Evolutionary conservation across 2,329 filamentous ascomycete genomes (phyloP).

Genomic region (Onygenales sp.): DNA sequence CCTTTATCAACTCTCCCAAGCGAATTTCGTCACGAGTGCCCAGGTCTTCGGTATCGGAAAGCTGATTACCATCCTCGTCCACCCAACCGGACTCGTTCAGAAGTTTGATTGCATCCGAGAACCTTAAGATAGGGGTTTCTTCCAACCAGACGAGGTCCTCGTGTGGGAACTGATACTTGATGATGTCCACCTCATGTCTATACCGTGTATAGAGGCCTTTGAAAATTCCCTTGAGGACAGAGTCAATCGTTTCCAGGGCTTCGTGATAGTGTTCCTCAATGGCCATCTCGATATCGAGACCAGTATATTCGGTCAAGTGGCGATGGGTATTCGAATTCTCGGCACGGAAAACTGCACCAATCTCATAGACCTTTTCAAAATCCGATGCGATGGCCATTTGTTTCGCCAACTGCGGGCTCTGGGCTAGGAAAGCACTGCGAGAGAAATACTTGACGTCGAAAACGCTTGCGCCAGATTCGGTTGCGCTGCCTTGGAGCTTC

Average conservation of each 20-base stretch:
- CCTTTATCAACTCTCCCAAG: slow-evolving; percentile 72
- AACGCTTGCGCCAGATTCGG: slow-evolving; percentile 82
- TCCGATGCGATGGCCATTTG: slow-evolving; percentile 88
- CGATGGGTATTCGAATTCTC: slow-evolving; percentile 95
- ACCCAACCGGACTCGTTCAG: slow-evolving; percentile 68
- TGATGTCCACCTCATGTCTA: slow-evolving; percentile 62
- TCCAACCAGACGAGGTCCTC: slow-evolving; percentile 81
- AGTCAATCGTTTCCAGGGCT: slow-evolving; percentile 68
- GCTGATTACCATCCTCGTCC: slow-evolving; percentile 64
- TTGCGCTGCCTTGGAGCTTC: slow-evolving; percentile 81
- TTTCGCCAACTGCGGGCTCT: slow-evolving; percentile 86
- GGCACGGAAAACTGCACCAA: slow-evolving; percentile 82
- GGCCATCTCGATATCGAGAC: slow-evolving; percentile 85
- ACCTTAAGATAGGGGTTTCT: slow-evolving; percentile 71
- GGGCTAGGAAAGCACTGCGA: slow-evolving; percentile 75
- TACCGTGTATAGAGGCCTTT: slow-evolving; percentile 59
- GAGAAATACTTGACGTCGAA: slow-evolving; percentile 91
- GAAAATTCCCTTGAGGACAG: slow-evolving; percentile 71
- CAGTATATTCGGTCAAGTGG: slow-evolving; percentile 90
- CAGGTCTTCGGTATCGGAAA: slow-evolving; percentile 68
- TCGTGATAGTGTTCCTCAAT: slow-evolving; percentile 87
- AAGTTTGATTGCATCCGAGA: slow-evolving; percentile 69
- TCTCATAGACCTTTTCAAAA: slow-evolving; percentile 81
- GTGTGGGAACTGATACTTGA: slow-evolving; percentile 78
- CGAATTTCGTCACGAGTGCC: slow-evolving; percentile 79